Evolutionary conservation across 192 early-diverging fungal genomes (phyloP), one percentile per base, ranked within the genome.

Genomic region (Dissophora ornata): DNA sequence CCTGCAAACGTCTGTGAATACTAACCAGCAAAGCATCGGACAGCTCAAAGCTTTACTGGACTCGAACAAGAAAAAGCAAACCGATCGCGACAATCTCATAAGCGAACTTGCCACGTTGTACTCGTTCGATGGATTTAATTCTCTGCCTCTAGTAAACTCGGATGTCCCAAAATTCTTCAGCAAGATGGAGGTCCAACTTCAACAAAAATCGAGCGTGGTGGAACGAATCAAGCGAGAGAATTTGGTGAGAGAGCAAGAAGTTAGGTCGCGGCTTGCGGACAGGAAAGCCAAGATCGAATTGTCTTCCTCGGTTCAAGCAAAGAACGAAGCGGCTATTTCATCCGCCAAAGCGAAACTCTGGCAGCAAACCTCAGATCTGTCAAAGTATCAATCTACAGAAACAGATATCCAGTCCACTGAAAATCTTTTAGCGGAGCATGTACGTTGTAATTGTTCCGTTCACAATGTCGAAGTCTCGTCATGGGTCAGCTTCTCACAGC

Each of bases 21-120:
- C 55, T 6, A 74, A 81, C 40, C 73, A 81, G n/a, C 71, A 79
- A 2, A 63, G 48, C 34, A 64, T 80, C 28, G 89, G 90, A 29
- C 79, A 87, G 42, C 57, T 89, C 2, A 80, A 89, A 71, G 89
- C 90, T 7, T 81, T 83, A 8, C 28, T 77, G 36, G 73, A 77
- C 1, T 29, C 52, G 15, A 62, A 45, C 46, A 62, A 77, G 33
- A 67, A 66, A 52, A 77, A 77, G n/a, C 73, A 77, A 53, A 50
- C 13, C 4, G 87, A 90, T 1, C 69, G 86, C 8, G 63, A 86
- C 13, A 34, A 58, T 0, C 41, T 88, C 29, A 71, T 90, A 26
- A 44, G 40, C 16, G 69, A 87, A 1, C 56, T 89, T 2, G 70
- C 57, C 28, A 40, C 48, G 15, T 53, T 71, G 15, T 79, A 84